A percentile compares a stretch with the other conserved stretches of the same genome.
Evolutionary conservation across 2,329 filamentous ascomycete species (phyloP).

Genomic region (Trichoderma hamatum): DNA sequence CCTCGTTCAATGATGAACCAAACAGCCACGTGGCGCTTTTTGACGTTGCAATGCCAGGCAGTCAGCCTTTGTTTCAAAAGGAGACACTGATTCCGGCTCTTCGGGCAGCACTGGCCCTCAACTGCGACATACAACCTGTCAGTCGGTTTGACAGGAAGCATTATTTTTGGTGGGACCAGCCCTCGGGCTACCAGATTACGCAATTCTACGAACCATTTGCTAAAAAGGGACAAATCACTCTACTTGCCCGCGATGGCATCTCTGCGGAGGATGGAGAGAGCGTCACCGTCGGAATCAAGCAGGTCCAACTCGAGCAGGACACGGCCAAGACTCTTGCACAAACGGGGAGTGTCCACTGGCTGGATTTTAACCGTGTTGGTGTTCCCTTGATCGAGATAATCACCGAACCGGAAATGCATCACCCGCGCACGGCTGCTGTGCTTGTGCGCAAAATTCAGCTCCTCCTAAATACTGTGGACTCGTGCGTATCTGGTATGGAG

Average conservation of each 20-base stretch:
- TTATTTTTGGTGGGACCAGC: constrained; percentile 99
- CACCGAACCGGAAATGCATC: constrained; percentile 83
- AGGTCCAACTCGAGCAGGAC: constrained; percentile 97
- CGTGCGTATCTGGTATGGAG: constrained; percentile 92
- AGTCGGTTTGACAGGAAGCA: constrained; percentile 96
- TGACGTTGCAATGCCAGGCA: constrained; percentile 85
- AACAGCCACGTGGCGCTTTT: constrained; percentile 90
- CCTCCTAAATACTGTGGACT: constrained; percentile 76
- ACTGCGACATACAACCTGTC: constrained; percentile 73
- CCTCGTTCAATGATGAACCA: constrained; percentile 67
- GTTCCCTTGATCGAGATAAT: constrained; percentile 94
- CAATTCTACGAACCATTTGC: constrained; percentile 84
- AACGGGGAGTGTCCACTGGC: constrained; percentile 70
- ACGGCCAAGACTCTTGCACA: constrained; percentile 91
- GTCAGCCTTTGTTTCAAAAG: constrained; percentile 82
- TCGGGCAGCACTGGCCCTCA: constrained; percentile 81
- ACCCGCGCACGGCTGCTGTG: constrained; percentile 83
- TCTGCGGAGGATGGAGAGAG: constrained; percentile 70
- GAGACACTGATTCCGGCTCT: constrained; percentile 87
- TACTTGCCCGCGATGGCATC: constrained; percentile 78
- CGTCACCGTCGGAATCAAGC: constrained; percentile 81
- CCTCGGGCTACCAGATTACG: constrained; percentile 94
- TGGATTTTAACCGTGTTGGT: constrained; percentile 94
- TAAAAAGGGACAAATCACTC: constrained; percentile 69
- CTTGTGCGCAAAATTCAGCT: constrained; percentile 87